These are phyloP conservation scores for Xylogone sp. DNA, from an alignment of 2,329 filamentous ascomycete species.

Conservation along the genomic window DNA sequence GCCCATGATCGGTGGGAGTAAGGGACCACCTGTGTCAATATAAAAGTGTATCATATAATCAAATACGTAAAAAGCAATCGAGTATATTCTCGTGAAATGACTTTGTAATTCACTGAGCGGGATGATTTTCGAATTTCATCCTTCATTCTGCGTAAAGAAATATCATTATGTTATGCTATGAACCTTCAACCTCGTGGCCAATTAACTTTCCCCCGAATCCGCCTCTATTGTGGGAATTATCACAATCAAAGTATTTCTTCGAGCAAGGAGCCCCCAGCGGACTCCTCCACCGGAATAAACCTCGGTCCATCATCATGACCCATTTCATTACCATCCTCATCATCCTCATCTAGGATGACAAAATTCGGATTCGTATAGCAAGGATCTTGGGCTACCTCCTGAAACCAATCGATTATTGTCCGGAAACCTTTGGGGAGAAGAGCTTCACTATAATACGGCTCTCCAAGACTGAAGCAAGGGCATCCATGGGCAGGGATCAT, in stretches of 20 bases:
- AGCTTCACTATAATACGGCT: conserved; percentile 53
- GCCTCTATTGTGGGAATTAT: not conserved
- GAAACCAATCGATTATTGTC: conserved; percentile 57
- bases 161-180: too few relatives aligned
- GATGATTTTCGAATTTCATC: too few relatives aligned
- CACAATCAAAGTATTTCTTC: too few relatives aligned
- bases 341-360: conserved; percentile 9
- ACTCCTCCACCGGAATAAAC: not conserved
- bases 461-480: conserved; percentile 67
- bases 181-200: too few relatives aligned
- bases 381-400: conserved; percentile 47
- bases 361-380: conserved; percentile 33
- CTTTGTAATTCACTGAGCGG: not conserved
- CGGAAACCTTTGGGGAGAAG: conserved; percentile 54
- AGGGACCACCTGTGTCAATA: not conserved
- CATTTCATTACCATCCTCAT: conserved; percentile 8
- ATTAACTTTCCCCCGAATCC: too few relatives aligned
- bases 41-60: not conserved
- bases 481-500: conserved; percentile 46
- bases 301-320: not conserved
- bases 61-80: not conserved
- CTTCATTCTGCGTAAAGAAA: too few relatives aligned
- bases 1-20: too few relatives aligned
- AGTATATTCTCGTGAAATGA: not conserved
- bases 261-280: not conserved